Base-by-base conservation (phyloP, 495 filamentous ascomycete genomes). In the Daldinia caldariorum region DNA sequence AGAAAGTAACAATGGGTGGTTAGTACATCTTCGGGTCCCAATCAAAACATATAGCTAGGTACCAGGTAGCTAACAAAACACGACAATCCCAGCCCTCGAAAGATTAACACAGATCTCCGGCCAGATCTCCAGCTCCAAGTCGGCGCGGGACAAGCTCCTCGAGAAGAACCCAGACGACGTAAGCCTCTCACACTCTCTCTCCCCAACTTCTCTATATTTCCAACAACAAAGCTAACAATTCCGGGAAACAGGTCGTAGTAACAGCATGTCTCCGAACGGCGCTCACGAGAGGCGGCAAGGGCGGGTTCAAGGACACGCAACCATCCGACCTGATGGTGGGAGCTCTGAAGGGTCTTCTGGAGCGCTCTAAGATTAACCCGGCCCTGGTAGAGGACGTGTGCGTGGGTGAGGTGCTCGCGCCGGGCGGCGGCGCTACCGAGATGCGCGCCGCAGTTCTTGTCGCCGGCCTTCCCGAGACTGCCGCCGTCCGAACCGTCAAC, bases 371-470 rank as follows among this genome's bases (percentile, higher is more conserved):
- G 37, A 94, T 99, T 79, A 88, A 97, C 80, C 93, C 95, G 3
- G 79, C 79, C 34, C 83, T 92, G 14, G 92, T 99, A 35, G 91
- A 97, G 80, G 95, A 99, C 77, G 90, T 99, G 66, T 90, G 91
- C 50, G 96, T 99, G 64, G 95, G 95, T 71, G 89, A 88, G 57
- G 95, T 99, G 18, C 89, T 99, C 31, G 86, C 94, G 5, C 94
- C 95, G 16, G 95, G 95, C 68, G 95, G 92, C 65, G 95, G 95
- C 70, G 95, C 96, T 22, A 99, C 95, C 43, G 95, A 98, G 83
- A 97, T 94, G 88, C 89, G 95, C 70, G 95, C 94, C 65, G 94
- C 96, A 14, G 89, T 92, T 34, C 86, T 99, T 16, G 92, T 94
- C 9, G 95, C 95, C 59, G 96, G 95, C 34, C 93, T 99, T 80